Evolutionary conservation across 345 rosid genomes (phyloP), one percentile per base, ranked within the genome.

Genomic region (Euphorbia tirucalli): DNA sequence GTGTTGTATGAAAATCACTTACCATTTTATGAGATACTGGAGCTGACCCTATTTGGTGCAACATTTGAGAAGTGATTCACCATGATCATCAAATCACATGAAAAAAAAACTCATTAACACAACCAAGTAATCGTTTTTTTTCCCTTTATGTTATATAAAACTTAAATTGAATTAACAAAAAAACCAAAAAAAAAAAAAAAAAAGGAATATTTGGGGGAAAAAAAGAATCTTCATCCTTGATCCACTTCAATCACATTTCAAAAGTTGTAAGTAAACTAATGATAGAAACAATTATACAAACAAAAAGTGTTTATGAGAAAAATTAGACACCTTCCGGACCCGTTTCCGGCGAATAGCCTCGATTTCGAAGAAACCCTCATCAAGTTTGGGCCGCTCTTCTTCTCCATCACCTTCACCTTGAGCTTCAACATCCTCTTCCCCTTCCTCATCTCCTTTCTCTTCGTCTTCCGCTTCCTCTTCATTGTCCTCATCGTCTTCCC

Each of bases 21-120:
- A 96, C 99, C 99, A 96, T 85, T 96, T 96, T 59, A 96, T 91
- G 41, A 93, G 91, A 88, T 96, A 96, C 86, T 96, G 99, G 66
- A 89, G 84, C 81, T 89, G 86, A 3, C 98, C 97, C 99, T 96
- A 74, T 77, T 37, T 65, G 70, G 69, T 64, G 64, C 65, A 76
- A 15, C 68, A 81, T 61, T 57, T 43, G 37, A n/a, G 31, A 35
- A 21, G 71, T 69, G 21, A 62, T 24, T 52, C 44, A 10, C 57
- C 65, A 71, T 11, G 60, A 69, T 64, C 73, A 65, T 52, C 68
- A 57, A 35, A 18, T 25, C 69, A 52, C 54, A 55, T 19, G 54
- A 37, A 25, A 46, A 54, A 57, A 57, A 61, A 4, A 65, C 7
- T 24, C 8, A 44, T 66, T 58, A 50, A 54, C 55, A n/a, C 76